phyloP scores from a whole-genome alignment of 768 basidiomycete genomes.

The Leccinum incarnatum region DNA sequence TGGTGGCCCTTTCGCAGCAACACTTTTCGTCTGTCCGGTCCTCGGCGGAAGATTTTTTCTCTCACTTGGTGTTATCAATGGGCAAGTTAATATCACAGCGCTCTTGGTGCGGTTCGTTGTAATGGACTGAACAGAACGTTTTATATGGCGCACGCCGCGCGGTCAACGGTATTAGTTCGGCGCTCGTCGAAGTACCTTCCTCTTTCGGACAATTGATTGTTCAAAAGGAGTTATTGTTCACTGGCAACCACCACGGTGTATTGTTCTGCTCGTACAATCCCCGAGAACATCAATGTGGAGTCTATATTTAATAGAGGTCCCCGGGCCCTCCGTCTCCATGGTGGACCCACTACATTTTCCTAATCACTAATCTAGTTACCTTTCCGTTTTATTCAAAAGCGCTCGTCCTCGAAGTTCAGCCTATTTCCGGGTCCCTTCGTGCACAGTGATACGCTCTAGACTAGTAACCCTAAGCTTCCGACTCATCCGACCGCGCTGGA shows the following conservation, averaged over 20 bases:
- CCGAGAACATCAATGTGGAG: slow-evolving; percentile 2
- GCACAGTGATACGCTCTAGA: background rate
- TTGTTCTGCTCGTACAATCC: slow-evolving; percentile 18
- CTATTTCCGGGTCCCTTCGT: background rate
- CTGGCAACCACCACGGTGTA: slow-evolving; percentile 5
- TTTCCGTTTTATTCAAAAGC: background rate
- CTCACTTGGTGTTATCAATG: background rate
- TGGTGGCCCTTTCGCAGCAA: background rate
- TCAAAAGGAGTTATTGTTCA: slow-evolving; percentile 12
- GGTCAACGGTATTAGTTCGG: background rate
- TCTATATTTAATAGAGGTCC: slow-evolving; percentile 14
- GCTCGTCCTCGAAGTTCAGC: background rate
- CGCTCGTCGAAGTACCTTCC: slow-evolving; percentile 12
- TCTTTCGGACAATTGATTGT: slow-evolving; percentile 24
- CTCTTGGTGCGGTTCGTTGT: background rate
- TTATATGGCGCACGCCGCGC: too few relatives aligned
- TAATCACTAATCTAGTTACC: slow-evolving; percentile 9
- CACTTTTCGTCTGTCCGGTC: background rate
- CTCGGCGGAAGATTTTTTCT: background rate
- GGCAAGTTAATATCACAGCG: background rate
- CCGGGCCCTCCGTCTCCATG: slow-evolving; percentile 17
- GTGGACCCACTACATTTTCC: slow-evolving; percentile 15
- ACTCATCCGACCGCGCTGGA: slow-evolving; percentile 5
- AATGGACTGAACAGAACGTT: background rate
- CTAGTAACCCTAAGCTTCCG: slow-evolving; percentile 15